Conservation (phyloP, 2,329 filamentous ascomycete genomes). For the Mycosphaerella arachidis region DNA sequence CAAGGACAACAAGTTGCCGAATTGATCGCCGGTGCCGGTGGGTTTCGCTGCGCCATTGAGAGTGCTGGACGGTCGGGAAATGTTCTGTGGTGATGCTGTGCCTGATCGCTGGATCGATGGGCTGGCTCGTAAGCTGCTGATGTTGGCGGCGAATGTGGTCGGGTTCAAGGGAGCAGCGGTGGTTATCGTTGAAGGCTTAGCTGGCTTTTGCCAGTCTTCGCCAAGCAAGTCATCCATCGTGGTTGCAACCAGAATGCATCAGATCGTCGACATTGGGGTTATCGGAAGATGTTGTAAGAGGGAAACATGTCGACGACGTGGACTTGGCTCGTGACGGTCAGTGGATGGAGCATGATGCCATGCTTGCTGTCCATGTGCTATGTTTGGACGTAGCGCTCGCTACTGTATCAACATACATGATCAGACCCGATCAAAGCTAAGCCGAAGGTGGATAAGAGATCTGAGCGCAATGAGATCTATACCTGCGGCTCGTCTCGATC, state of each 20-base stretch:
- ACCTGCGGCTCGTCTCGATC: too few species aligned
- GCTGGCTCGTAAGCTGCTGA: slow-evolving; percentile 36
- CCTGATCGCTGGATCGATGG: slow-evolving; percentile 38
- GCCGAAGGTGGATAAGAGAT: too few species aligned
- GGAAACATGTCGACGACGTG: neutral
- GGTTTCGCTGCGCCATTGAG: slow-evolving; percentile 47
- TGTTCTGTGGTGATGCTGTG: slow-evolving; percentile 24
- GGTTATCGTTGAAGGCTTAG: slow-evolving; percentile 22
- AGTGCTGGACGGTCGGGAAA: slow-evolving; percentile 39
- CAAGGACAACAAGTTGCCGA: slow-evolving; percentile 69
- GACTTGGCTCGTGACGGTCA: neutral
- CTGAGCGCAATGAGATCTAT: too few species aligned
- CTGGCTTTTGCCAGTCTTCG: slow-evolving; percentile 43
- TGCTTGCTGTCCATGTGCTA: neutral
- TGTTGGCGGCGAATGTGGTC: slow-evolving; percentile 22
- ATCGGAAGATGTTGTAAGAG: neutral
- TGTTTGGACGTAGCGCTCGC: too few species aligned
- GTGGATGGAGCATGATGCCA: neutral
- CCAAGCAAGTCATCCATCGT: slow-evolving; percentile 48
- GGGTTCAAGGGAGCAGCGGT: slow-evolving; percentile 18
- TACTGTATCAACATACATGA: too few species aligned
- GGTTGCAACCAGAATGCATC: neutral
- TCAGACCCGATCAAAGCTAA: too few species aligned
- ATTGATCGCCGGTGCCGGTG: slow-evolving; percentile 60
- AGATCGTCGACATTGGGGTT: neutral